Evolutionary conservation across 208 protist species (phyloP).

Genomic region (Trypanosoma theileri): DNA sequence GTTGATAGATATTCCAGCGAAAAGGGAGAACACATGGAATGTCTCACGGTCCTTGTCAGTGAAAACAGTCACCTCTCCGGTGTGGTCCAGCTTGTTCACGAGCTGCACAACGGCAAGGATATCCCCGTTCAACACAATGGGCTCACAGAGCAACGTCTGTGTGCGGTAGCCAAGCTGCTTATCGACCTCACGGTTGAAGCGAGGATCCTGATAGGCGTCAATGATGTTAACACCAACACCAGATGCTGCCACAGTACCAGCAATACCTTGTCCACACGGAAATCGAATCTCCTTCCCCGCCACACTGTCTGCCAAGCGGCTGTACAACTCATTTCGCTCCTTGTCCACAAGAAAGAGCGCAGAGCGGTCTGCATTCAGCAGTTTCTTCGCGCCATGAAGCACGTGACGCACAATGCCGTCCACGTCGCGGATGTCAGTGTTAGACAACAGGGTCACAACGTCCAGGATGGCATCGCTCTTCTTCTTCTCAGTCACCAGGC

Average conservation of each 20-base stretch:
- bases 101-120: constrained; percentile 87
- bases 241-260: constrained; percentile 65
- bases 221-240: constrained; percentile 67
- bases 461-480: constrained; percentile 72
- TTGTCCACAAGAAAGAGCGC: constrained; percentile 79
- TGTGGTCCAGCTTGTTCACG: constrained; percentile 71
- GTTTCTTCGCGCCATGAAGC: constrained; percentile 69
- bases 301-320: constrained; percentile 63
- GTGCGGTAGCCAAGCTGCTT: constrained; percentile 79
- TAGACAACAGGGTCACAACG: constrained; percentile 69
- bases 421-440: constrained; percentile 77
- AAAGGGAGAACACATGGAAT: constrained; percentile 77
- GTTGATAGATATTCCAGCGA: constrained; percentile 85
- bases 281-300: constrained; percentile 73
- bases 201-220: constrained; percentile 70
- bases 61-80: constrained; percentile 57
- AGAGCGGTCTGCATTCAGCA: constrained; percentile 70
- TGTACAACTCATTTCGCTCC: constrained; percentile 84
- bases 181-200: constrained; percentile 81
- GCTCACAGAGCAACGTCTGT: constrained; percentile 75
- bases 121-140: constrained; percentile 77
- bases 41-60: constrained; percentile 54
- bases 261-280: constrained; percentile 71
- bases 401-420: constrained; percentile 66
- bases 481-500: constrained; percentile 60